Base-by-base conservation (phyloP, 805 yeast species). In the Kazachstania psychrophila region DNA sequence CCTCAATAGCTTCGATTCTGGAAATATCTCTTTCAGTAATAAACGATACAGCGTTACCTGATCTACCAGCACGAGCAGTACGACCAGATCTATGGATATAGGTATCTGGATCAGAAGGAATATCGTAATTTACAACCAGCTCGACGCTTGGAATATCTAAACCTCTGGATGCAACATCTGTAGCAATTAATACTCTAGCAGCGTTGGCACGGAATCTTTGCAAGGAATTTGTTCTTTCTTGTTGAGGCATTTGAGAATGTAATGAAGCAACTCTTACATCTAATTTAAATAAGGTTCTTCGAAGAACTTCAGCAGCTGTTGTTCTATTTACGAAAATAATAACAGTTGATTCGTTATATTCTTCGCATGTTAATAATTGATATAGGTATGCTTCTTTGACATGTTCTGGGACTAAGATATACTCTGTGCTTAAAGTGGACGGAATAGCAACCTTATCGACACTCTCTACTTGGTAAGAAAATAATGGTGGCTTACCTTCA, bases 81-180 rank as follows among this genome's bases (percentile, higher is more conserved):
- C 98, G 84, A 66, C 98, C 98, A 9, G 89, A 95, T 60, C 98
- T 70, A 62, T 92, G 98, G 37, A 92, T 87, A 51, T 85, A 92
- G 45, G 92, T 96, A 53, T 92, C 96, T 3, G 97, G 84, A 54
- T 92, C 96, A 0, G 92, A 87, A 5, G 98, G 98, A 17, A 92
- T 75, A 53, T 92, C 97, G 53, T 74, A 92, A 56, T 92, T 92
- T 18, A 92, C 64, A 18, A 92, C 97, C 48, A 92, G 66, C 53
- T 79, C 89, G 3, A 92, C 98, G 7, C 76, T 70, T 9, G 97
- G 98, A 39, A 92, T 92, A 70, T 92, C 98, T 46, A 92, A 71
- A 58, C 98, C 98, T 73, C 98, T 77, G 20, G 95, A 79, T 2
- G 96, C 98, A 16, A 92, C 96, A 58, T 92, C 98, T 0, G 99